Evolutionary conservation across 2,329 filamentous ascomycete genomes (phyloP), one percentile per base, ranked within the genome.

Genomic region (Ambrosiella xylebori): DNA sequence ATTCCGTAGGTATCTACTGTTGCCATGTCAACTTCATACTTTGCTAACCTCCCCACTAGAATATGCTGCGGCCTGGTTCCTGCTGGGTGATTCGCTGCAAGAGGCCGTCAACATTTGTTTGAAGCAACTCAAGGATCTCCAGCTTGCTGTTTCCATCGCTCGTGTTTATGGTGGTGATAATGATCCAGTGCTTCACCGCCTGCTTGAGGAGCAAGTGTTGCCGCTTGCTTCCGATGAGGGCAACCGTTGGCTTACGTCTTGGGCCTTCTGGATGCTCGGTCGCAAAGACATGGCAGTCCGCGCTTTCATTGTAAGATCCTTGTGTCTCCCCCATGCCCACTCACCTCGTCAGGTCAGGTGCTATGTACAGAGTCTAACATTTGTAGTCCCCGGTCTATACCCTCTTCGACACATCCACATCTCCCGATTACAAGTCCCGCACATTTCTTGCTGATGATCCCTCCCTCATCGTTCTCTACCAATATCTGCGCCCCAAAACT

Each of bases 11-110:
- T 66, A 11, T 44, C 3, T 41, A 11, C n/a, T 41, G 11, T 12
- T 12, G 7, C 35, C 2, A 19, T n/a, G 37, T 44, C 56, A 17
- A 13, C 27, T 27, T 27, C 8, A 40, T 27, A 12, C 9, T n/a
- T 13, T 19, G 9, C 36, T 39, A 47, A 15, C 15, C 11, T 40
- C n/a, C 37, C 27, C 3, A 47, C 56, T 57, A 88, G 88, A 88
- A 70, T 98, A 98, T 66, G 90, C 93, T 2, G 93, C 91, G 0
- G 86, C 93, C 0, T 98, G 97, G 71, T 98, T 98, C 73, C 75
- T 98, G 5, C 76, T 98, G 1, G 94, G 87, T 1, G 89, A 90
- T 63, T 84, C 85, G 65, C 74, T 95, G 0, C 81, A 84, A 57
- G 89, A 95, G 67, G 91, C 93, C 0, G 84, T 93, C 56, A 86